These are phyloP conservation scores for Penicillium frequentans DNA, from an alignment of 2,329 filamentous ascomycete species.

Conservation along the genomic window DNA sequence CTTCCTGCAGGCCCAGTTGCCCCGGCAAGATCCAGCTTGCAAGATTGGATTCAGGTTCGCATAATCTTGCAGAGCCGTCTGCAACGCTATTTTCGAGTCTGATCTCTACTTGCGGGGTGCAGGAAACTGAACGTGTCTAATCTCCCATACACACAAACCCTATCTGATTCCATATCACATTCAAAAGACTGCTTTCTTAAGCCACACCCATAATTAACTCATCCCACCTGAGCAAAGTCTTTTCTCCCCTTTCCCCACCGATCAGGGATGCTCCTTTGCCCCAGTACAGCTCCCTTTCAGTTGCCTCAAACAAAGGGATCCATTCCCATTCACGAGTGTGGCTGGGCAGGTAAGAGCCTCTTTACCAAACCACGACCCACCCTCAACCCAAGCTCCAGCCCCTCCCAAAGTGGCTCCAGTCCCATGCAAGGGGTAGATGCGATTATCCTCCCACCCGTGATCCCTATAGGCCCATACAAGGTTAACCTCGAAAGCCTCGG, in stretches of 20 bases:
- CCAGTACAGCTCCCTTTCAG: neutral
- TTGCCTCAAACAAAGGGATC: conserved; percentile 2
- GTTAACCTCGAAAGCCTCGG: neutral
- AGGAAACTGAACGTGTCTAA: conserved; percentile 1
- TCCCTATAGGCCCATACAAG: conserved; percentile 8
- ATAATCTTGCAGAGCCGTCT: conserved; percentile 19
- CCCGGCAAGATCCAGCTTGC: neutral
- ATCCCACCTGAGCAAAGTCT: neutral
- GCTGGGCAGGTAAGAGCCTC: neutral
- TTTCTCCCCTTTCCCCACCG: neutral
- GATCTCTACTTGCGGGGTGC: conserved; percentile 13
- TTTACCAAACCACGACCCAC: neutral
- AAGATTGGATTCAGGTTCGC: conserved; percentile 9
- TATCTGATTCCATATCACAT: neutral
- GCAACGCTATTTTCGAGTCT: neutral
- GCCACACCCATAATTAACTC: neutral
- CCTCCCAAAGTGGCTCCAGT: neutral
- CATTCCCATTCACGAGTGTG: neutral
- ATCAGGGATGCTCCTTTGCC: neutral
- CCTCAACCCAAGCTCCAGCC: conserved; percentile 2
- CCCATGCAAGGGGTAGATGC: conserved; percentile 17
- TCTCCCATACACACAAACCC: neutral
- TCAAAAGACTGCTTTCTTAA: neutral
- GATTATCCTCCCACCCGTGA: neutral
- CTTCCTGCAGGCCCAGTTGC: conserved; percentile 4